A percentile compares a stretch with the other conserved stretches of the same genome.
Evolutionary conservation across 352 stramenopile genomes (phyloP).

Genomic region (Pythium periplocum): DNA sequence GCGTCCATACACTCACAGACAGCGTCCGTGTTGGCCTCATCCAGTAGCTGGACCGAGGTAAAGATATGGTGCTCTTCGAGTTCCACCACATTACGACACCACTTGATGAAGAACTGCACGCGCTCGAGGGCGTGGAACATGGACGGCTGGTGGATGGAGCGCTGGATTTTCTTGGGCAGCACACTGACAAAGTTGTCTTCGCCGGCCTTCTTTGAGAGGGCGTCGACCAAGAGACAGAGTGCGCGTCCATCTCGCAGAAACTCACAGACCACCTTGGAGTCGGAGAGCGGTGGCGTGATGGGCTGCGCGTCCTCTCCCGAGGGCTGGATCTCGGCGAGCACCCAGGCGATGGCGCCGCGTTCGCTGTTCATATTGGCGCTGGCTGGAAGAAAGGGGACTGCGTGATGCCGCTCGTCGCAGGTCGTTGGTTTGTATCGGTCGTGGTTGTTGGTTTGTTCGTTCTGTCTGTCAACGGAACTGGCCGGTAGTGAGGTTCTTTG

Average conservation of each 20-base stretch:
- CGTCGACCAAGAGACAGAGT: slow-evolving; percentile 60
- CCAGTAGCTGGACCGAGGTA: slow-evolving; percentile 72
- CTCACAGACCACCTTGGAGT: slow-evolving; percentile 40
- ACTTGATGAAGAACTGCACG: slow-evolving; percentile 85
- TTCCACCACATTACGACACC: slow-evolving; percentile 45
- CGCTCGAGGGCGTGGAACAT: slow-evolving; percentile 81
- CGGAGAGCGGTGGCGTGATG: slow-evolving; percentile 22
- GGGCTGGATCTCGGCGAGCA: too few relatives aligned
- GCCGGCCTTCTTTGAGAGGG: slow-evolving; percentile 20
- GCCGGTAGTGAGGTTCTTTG: slow-evolving; percentile 4
- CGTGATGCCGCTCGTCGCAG: too few relatives aligned
- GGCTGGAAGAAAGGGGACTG: too few relatives aligned
- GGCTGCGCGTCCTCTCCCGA: slow-evolving; percentile 19
- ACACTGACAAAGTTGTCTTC: slow-evolving; percentile 10
- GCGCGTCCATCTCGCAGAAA: slow-evolving; percentile 75
- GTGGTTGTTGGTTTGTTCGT: too few relatives aligned
- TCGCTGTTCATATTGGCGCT: too few relatives aligned
- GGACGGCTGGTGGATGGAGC: slow-evolving; percentile 55
- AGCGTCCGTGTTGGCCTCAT: slow-evolving; percentile 66
- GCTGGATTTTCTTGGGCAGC: slow-evolving; percentile 68
- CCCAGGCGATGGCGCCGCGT: too few relatives aligned
- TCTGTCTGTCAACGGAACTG: too few relatives aligned
- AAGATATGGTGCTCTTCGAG: slow-evolving; percentile 75
- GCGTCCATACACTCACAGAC: slow-evolving; percentile 57
- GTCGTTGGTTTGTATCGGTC: too few relatives aligned